A percentile compares a stretch with the other conserved stretches of the same genome.
phyloP scores from a whole-genome alignment of 306 rosid genomes.

The Quercus bicolor region DNA sequence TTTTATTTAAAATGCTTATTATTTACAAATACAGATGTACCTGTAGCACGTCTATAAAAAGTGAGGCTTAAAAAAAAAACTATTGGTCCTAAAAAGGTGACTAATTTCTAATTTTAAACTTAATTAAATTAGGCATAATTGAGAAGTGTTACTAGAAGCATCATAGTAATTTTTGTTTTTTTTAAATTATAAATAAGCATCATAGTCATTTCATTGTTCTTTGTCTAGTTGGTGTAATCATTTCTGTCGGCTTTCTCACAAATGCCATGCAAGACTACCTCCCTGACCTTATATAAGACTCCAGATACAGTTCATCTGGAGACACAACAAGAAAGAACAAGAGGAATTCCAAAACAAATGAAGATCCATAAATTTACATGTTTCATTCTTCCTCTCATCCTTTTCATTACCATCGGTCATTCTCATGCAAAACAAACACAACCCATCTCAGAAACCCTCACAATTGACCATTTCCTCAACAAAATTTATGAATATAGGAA shows the following conservation, averaged over 20 bases:
- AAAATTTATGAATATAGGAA: conserved; percentile 27
- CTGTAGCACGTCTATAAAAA: too few species aligned
- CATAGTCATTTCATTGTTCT: background rate
- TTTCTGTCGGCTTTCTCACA: background rate
- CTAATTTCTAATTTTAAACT: too few species aligned
- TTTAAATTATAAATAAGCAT: background rate
- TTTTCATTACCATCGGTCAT: conserved; percentile 27
- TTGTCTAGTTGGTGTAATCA: background rate
- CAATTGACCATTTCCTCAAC: conserved; percentile 19
- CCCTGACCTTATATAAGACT: background rate
- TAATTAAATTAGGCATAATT: background rate
- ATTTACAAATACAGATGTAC: too few species aligned
- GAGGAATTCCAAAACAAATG: conserved; percentile 18
- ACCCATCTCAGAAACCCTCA: conserved; percentile 34
- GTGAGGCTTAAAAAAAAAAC: too few species aligned
- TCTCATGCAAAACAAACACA: conserved; percentile 53
- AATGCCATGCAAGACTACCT: background rate
- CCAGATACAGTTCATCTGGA: background rate
- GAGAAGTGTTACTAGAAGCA: background rate
- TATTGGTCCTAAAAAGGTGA: too few species aligned
- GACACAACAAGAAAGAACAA: background rate
- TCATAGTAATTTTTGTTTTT: background rate
- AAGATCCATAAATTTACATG: conserved; percentile 17
- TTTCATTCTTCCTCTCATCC: conserved; percentile 28
- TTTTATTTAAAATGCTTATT: too few species aligned